These are phyloP conservation scores for Mitragyna speciosa DNA, from an alignment of 257 asterid species.

Conservation along the genomic window DNA sequence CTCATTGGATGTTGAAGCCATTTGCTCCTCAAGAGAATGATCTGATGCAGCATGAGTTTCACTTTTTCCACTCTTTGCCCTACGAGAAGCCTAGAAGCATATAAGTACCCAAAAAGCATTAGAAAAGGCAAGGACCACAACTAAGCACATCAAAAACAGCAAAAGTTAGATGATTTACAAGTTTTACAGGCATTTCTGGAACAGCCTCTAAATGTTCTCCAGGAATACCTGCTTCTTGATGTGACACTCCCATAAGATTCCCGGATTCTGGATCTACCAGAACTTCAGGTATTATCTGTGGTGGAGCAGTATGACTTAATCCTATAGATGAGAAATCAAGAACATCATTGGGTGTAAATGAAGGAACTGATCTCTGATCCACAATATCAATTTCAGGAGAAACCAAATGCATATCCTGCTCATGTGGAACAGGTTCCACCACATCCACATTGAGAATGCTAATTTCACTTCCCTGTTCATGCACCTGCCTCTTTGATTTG, in stretches of 20 bases:
- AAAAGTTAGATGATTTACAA: slow-evolving; percentile 35
- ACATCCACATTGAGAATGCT: slow-evolving; percentile 21
- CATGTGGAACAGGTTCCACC: slow-evolving; percentile 26
- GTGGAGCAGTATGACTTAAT: slow-evolving; percentile 30
- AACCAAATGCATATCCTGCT: slow-evolving; percentile 26
- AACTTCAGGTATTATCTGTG: slow-evolving; percentile 42
- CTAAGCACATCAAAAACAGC: slow-evolving; percentile 11
- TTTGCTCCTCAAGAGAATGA: slow-evolving; percentile 42
- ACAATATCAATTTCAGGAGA: slow-evolving; percentile 35
- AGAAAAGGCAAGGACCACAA: slow-evolving; percentile 14
- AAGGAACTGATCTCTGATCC: slow-evolving; percentile 36
- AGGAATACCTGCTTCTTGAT: slow-evolving; percentile 34
- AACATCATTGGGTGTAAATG: slow-evolving; percentile 41
- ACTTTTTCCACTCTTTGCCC: slow-evolving; percentile 44
- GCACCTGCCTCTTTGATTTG: slow-evolving; percentile 44
- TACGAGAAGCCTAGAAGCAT: slow-evolving; percentile 49
- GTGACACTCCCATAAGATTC: slow-evolving; percentile 33
- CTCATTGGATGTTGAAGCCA: slow-evolving; percentile 35
- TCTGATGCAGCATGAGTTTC: slow-evolving; percentile 26
- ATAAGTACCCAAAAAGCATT: slow-evolving; percentile 10
- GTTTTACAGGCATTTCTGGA: slow-evolving; percentile 53
- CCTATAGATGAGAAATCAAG: slow-evolving; percentile 54
- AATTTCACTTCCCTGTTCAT: slow-evolving; percentile 25
- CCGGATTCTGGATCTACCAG: slow-evolving; percentile 39
- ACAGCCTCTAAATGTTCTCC: slow-evolving; percentile 31